These are phyloP conservation scores for Lachnellula subtilissima DNA, from an alignment of 2,329 filamentous ascomycete species.

Conservation along the genomic window DNA sequence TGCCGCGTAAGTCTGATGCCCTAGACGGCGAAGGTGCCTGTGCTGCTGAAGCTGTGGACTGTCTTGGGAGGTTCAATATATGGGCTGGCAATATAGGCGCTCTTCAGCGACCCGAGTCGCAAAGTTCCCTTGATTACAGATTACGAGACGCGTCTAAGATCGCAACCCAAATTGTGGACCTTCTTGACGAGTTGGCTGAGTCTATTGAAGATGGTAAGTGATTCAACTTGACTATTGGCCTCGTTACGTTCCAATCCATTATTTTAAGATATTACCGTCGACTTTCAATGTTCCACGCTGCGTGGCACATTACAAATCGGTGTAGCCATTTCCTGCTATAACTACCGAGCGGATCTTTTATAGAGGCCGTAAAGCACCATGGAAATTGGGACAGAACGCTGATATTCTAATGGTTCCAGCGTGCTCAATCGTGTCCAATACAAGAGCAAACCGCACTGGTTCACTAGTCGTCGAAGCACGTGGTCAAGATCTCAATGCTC, in stretches of 20 bases:
- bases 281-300: neutral
- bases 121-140: slow-evolving; percentile 15
- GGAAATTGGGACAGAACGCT: too few relatives aligned
- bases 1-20: neutral
- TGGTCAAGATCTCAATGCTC: neutral
- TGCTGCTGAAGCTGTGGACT: slow-evolving; percentile 2
- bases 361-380: too few relatives aligned
- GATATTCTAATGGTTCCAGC: neutral
- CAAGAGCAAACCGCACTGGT: slow-evolving; percentile 6
- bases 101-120: slow-evolving; percentile 3
- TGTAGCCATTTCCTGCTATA: too few relatives aligned
- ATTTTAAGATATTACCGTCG: too few relatives aligned
- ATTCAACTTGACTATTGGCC: neutral
- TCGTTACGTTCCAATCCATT: too few relatives aligned
- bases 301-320: neutral
- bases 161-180: neutral
- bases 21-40: neutral
- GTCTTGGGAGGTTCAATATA: slow-evolving; percentile 9
- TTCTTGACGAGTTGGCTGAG: slow-evolving; percentile 10
- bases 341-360: too few relatives aligned
- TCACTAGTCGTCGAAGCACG: neutral
- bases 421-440: slow-evolving; percentile 6
- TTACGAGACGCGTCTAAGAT: slow-evolving; percentile 12
- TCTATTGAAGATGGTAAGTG: slow-evolving; percentile 10
- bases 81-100: slow-evolving; percentile 20